phyloP scores from a whole-genome alignment of 768 basidiomycete species.

The Psilocybe sp. region DNA sequence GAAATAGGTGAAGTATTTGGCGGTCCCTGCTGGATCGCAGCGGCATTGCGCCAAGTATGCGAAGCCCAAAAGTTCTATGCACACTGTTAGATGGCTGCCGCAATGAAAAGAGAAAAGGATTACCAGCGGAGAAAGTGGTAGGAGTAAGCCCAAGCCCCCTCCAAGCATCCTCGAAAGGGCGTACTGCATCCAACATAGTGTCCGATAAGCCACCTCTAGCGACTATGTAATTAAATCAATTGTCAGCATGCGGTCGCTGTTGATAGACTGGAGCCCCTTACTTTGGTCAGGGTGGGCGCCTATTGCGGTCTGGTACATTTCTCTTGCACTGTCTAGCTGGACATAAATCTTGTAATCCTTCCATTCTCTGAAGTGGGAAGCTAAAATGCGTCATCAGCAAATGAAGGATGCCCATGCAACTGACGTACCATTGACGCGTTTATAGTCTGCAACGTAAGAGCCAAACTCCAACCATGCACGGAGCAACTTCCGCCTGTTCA shows the following conservation, averaged over 20 bases:
- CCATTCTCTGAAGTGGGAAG: constrained; percentile 40
- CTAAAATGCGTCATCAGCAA: constrained; percentile 28
- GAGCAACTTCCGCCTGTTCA: constrained; percentile 59
- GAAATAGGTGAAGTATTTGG: constrained; percentile 62
- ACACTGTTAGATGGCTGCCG: constrained; percentile 1
- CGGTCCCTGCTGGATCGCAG: constrained; percentile 67
- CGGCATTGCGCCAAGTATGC: constrained; percentile 80
- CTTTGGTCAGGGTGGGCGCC: constrained; percentile 80
- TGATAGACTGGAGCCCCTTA: constrained; percentile 27
- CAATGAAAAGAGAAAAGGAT: constrained; percentile 11
- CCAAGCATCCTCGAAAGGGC: constrained; percentile 39
- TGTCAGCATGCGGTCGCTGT: background rate
- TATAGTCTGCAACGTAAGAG: constrained; percentile 64
- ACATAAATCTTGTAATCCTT: constrained; percentile 36
- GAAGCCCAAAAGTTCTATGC: constrained; percentile 69
- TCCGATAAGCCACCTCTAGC: constrained; percentile 49
- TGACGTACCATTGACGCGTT: constrained; percentile 40
- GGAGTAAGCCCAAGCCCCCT: constrained; percentile 62
- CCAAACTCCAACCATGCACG: constrained; percentile 79
- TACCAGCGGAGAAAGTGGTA: constrained; percentile 64
- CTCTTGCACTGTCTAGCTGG: constrained; percentile 49
- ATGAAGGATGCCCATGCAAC: background rate
- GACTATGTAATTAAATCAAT: constrained; percentile 32
- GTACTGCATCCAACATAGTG: constrained; percentile 33
- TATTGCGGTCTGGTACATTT: constrained; percentile 69